Percentiles rank a stretch among this genome's conserved stretches.
phyloP scores from a whole-genome alignment of 441 rosid species.

The Erysimum cheiri region DNA sequence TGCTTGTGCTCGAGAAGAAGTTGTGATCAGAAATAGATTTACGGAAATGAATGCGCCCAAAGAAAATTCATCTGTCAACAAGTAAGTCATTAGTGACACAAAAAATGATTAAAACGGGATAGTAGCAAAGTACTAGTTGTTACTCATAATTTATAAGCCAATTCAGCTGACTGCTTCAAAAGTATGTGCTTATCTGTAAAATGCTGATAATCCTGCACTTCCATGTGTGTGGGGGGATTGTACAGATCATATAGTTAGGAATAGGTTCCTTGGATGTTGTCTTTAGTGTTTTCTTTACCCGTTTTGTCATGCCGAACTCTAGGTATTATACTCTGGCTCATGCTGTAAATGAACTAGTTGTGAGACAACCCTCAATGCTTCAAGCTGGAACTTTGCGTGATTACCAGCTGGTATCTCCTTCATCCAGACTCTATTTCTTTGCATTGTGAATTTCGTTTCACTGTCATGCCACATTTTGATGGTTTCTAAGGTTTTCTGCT shows the following conservation, averaged over 20 bases:
- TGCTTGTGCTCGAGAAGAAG: constrained; percentile 98
- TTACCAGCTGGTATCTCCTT: constrained; percentile 94
- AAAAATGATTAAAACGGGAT: constrained; percentile 1
- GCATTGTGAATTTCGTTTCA: constrained; percentile 15
- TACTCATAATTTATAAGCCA: constrained; percentile 1
- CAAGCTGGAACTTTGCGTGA: constrained; percentile 96
- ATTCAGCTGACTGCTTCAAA: constrained; percentile 16
- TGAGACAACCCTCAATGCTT: constrained; percentile 97
- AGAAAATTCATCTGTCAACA: constrained; percentile 92
- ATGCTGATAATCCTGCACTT: constrained; percentile 25
- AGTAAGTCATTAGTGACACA: constrained; percentile 58
- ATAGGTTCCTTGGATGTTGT: constrained; percentile 25
- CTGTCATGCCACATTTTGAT: constrained; percentile 28
- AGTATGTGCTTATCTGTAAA: constrained; percentile 27
- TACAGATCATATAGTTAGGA: constrained; percentile 22
- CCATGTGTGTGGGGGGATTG: constrained; percentile 2
- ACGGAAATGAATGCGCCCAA: constrained; percentile 98
- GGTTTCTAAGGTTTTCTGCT: constrained; percentile 27
- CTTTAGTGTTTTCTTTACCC: constrained; percentile 23
- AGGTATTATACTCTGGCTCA: constrained; percentile 99
- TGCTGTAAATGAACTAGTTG: constrained; percentile 94
- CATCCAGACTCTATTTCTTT: constrained; percentile 30
- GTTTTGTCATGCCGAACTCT: constrained; percentile 31
- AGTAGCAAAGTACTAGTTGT: constrained; percentile 26
- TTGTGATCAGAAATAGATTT: constrained; percentile 91